Evolutionary conservation across 495 filamentous ascomycete species (phyloP).

Genomic region (Neurospora pannonica): DNA sequence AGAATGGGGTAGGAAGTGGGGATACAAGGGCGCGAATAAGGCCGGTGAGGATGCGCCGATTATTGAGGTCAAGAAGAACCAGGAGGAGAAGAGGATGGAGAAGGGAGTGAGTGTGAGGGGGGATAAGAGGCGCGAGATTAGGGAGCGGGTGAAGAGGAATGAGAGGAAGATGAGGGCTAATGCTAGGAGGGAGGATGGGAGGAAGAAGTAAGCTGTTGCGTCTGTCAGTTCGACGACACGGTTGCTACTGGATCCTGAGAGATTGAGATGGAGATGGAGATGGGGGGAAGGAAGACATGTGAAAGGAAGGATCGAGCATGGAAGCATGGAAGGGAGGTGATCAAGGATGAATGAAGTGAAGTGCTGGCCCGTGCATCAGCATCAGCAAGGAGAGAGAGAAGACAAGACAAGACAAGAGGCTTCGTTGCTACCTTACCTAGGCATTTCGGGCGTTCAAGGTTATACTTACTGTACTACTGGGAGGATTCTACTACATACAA

Average conservation of each 20-base stretch:
- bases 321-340: background rate
- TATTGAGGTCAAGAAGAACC: slow-evolving; percentile 78
- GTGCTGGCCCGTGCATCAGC: background rate
- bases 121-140: slow-evolving; percentile 52
- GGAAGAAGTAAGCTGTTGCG: slow-evolving; percentile 25
- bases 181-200: slow-evolving; percentile 39
- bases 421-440: background rate
- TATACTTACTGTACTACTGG: background rate
- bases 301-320: background rate
- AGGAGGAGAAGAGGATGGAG: slow-evolving; percentile 35
- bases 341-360: background rate
- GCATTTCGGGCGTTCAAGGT: background rate
- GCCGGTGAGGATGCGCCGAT: slow-evolving; percentile 56
- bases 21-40: slow-evolving; percentile 81
- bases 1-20: slow-evolving; percentile 89
- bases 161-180: slow-evolving; percentile 63
- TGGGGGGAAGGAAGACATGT: background rate
- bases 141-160: slow-evolving; percentile 55
- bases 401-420: background rate
- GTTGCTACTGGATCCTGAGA: background rate
- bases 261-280: too few species aligned
- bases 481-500: background rate
- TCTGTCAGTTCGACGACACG: too few species aligned
- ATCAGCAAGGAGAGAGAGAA: background rate
- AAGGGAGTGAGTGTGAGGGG: slow-evolving; percentile 51